A percentile compares a stretch with the other conserved stretches of the same genome.
Evolutionary conservation across 352 stramenopile genomes (phyloP).

Genomic region (Aphanomyces invadans): DNA sequence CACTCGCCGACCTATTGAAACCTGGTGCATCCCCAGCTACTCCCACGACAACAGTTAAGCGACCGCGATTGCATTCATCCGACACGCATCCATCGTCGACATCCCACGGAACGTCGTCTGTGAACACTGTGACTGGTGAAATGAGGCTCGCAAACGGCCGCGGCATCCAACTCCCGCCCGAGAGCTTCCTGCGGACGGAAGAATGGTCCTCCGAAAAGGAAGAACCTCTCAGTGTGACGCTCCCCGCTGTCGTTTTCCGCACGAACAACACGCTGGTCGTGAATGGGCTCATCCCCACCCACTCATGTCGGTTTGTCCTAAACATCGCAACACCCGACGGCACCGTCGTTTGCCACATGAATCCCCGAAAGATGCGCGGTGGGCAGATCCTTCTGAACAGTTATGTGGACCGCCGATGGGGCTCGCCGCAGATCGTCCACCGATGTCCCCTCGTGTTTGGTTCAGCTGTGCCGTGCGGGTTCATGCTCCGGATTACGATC

Average conservation of each 20-base stretch:
- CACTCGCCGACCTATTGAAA: slow-evolving; percentile 66
- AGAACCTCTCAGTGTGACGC: slow-evolving; percentile 50
- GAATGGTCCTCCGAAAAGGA: slow-evolving; percentile 65
- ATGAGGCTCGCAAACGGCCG: slow-evolving; percentile 69
- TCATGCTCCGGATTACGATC: slow-evolving; percentile 67
- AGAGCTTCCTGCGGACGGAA: slow-evolving; percentile 66
- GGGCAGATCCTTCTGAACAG: slow-evolving; percentile 74
- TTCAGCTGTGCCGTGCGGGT: slow-evolving; percentile 35
- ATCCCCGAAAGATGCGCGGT: slow-evolving; percentile 48
- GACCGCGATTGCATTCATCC: slow-evolving; percentile 31
- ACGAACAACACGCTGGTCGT: slow-evolving; percentile 84
- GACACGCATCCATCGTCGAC: slow-evolving; percentile 52
- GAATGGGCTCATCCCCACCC: slow-evolving; percentile 54
- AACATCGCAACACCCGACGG: slow-evolving; percentile 69
- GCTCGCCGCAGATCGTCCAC: slow-evolving; percentile 51
- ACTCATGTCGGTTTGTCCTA: slow-evolving; percentile 62
- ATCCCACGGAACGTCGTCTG: background rate
- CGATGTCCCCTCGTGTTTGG: slow-evolving; percentile 65
- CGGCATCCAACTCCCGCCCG: slow-evolving; percentile 45
- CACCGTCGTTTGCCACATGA: slow-evolving; percentile 78
- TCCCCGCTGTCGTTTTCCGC: slow-evolving; percentile 64
- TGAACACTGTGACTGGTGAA: slow-evolving; percentile 35
- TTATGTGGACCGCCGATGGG: slow-evolving; percentile 74
- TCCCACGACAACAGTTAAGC: slow-evolving; percentile 40
- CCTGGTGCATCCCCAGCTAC: slow-evolving; percentile 26